Evolutionary conservation across 768 basidiomycete genomes (phyloP).

Genomic region (Auricularia sp.): DNA sequence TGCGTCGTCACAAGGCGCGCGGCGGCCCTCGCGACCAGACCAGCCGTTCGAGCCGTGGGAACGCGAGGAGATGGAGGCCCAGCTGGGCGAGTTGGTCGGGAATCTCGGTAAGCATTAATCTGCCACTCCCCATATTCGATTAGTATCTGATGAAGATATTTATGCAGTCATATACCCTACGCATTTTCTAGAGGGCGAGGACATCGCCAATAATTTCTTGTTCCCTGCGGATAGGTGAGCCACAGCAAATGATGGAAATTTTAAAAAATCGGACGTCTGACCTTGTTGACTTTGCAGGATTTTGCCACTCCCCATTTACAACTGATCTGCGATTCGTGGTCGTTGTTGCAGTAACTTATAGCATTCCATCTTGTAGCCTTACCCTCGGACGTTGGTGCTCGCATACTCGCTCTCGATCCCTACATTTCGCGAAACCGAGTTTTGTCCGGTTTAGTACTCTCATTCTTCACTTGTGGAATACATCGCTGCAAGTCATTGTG

Average conservation of each 20-base stretch:
- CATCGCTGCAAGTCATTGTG: no score
- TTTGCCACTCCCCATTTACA: conserved; percentile 66
- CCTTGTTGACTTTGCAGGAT: conserved; percentile 30
- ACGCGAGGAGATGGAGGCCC: conserved; percentile 78
- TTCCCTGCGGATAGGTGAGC: conserved; percentile 77
- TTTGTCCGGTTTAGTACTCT: no score
- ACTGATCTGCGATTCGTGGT: conserved; percentile 22
- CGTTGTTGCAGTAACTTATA: no score
- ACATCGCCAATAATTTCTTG: conserved; percentile 83
- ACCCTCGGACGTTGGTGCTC: background rate
- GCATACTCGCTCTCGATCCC: background rate
- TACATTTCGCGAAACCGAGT: background rate
- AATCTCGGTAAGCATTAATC: conserved; percentile 59
- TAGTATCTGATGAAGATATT: conserved; percentile 3
- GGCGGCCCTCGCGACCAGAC: conserved; percentile 36
- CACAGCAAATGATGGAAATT: no score
- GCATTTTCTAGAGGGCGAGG: conserved; percentile 88
- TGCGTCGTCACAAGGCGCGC: conserved; percentile 17
- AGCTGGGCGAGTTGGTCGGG: conserved; percentile 67
- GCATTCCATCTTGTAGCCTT: no score
- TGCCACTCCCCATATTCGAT: background rate
- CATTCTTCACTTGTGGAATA: no score
- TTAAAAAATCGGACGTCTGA: no score
- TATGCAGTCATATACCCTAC: conserved; percentile 71
- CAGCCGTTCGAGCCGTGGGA: conserved; percentile 80